Conservation (phyloP, 169 alveolate genomes). For the Plasmodium inui region DNA sequence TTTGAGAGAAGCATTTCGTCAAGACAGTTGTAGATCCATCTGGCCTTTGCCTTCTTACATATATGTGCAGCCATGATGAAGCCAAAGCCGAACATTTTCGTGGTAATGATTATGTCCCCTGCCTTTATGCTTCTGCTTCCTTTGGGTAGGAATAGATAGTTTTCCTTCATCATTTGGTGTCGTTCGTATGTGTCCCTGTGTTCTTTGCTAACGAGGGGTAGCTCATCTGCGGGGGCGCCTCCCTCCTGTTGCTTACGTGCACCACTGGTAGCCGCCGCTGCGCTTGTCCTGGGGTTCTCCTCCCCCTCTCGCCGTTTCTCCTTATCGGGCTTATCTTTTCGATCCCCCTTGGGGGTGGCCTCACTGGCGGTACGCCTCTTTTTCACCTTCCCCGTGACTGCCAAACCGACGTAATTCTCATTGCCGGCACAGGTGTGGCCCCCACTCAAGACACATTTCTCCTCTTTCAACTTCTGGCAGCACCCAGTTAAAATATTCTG, state of each 20-base stretch:
- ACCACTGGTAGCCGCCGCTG: not conserved
- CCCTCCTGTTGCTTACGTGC: not conserved
- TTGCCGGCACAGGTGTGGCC: slow-evolving; percentile 77
- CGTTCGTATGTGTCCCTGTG: slow-evolving; percentile 10
- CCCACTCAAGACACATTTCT: slow-evolving; percentile 75
- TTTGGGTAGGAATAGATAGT: slow-evolving; percentile 51
- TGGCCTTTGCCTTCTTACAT: slow-evolving; percentile 71
- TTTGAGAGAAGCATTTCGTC: slow-evolving; percentile 76
- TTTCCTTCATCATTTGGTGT: slow-evolving; percentile 27
- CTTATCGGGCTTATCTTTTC: not conserved
- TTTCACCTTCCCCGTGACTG: slow-evolving; percentile 73
- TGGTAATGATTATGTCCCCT: slow-evolving; percentile 71
- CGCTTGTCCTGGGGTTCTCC: not conserved
- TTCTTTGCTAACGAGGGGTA: not conserved
- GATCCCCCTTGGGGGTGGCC: not conserved
- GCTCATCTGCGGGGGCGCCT: not conserved
- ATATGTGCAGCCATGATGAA: slow-evolving; percentile 77
- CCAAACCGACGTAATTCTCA: slow-evolving; percentile 75
- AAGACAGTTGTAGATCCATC: slow-evolving; percentile 74
- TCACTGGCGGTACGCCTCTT: not conserved
- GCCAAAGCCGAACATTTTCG: slow-evolving; percentile 74
- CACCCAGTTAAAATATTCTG: slow-evolving; percentile 73
- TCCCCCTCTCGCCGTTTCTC: not conserved
- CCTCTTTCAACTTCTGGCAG: slow-evolving; percentile 72
- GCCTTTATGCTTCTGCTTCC: slow-evolving; percentile 44